Evolutionary conservation across 208 protist species (phyloP), one percentile per base, ranked within the genome.

Genomic region (Polymyxa betae): DNA sequence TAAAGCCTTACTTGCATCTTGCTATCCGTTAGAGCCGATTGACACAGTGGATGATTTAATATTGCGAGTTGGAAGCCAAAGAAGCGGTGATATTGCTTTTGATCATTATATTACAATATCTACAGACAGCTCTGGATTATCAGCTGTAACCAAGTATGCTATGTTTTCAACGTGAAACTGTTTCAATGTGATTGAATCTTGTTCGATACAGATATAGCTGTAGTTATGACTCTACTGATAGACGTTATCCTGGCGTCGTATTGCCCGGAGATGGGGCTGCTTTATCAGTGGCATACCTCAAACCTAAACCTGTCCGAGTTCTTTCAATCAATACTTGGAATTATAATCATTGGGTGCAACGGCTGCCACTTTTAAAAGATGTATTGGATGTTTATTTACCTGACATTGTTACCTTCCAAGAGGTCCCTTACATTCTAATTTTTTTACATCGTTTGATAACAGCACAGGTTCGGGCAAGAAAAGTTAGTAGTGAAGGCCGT

Each of bases 341-440:
- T 29, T 66, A 66, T 29, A 66, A 66, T 66, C 54, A 66, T 29
- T 66, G 54, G 54, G 20, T 66, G 54, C 16, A 66, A 66, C 54
- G 54, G 29, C 54, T 66, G 54, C 54, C 54, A 66, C 29, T 66
- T 16, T 29, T 66, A 16, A 29, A 32, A 66, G 54, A 66, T 16
- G 20, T 32, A 29, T 66, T 66, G 16, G 54, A 66, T 16, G 29
- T 29, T 29, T 29, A 32, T 16, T 66, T 66, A 29, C 54, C 54
- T 66, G 54, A 66, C 54, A 29, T 66, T 16, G 29, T 66, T 66
- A 66, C 54, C 54, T 66, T 66, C 54, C 54, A 66, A 29, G 54
- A 66, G 54, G 54, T 66, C 20, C n/a, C n/a, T n/a, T n/a, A n/a
- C n/a, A n/a, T n/a, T n/a, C n/a, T n/a, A n/a, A n/a, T n/a, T n/a